Base-by-base conservation (phyloP, 2,329 filamentous ascomycete genomes). In the Ophiostoma sp. region DNA sequence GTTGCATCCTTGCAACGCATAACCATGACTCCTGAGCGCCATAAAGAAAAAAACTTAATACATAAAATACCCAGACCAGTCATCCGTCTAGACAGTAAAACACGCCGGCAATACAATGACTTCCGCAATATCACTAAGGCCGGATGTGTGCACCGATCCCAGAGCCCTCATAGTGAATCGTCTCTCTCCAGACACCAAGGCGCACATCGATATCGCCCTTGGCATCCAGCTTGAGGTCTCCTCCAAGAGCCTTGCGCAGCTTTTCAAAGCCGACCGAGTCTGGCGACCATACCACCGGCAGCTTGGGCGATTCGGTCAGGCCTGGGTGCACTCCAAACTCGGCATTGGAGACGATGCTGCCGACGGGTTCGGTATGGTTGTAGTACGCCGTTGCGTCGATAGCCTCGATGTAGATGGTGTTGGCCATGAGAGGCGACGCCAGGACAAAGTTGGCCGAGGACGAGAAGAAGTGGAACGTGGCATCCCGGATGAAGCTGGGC, bases 371-470 rank as follows among this genome's bases (percentile, higher is more conserved):
- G 10, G 89, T 91, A 72, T 91, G 86, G 73, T 96, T 93, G 79
- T 96, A 96, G 72, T 88, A 90, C 0, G 95, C 93, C 1, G 90
- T 93, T 7, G 94, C 94, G 76, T 96, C 90, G 75, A 98, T 86
- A 68, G 83, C 85, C 52, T 92, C 92, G 73, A 99, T 86, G 75
- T 88, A 91, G 23, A 98, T 80, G 0, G 88, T 92, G 68, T 90
- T 90, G 71, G 88, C 82, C 57, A 83, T 80, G 10, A 98, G 82
- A 0, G 95, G 95, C 0, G 94, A 97, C 54, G 89, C 84, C 31
- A 98, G 84, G 0, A 87, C 89, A 79, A 99, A 97, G 0, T 90
- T 88, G 3, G 94, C 94, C 0, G 93, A 93, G 0, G 93, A 96
- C 20, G 92, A 91, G 73, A 95, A 85, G 68, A 98, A 80, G 80